Evolutionary conservation across 75 land plant species (phyloP), one percentile per base, ranked within the genome.

Genomic region (Selaginella tamariscina): DNA sequence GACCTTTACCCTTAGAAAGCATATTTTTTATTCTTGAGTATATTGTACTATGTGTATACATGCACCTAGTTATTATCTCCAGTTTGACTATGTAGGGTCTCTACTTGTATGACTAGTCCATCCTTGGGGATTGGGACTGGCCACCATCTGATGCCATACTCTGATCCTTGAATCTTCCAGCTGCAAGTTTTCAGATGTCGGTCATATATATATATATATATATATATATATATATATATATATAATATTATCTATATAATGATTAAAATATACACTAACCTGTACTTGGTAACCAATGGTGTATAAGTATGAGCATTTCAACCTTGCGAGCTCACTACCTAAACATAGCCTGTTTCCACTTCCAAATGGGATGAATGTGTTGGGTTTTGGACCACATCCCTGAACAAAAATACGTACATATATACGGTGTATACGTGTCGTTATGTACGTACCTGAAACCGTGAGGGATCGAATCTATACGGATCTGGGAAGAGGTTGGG

Each of bases 261-360:
- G n/a, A n/a, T n/a, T n/a, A n/a, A n/a, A n/a, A n/a, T n/a, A n/a
- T n/a, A n/a, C n/a, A n/a, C n/a, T n/a, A n/a, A 59, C 62, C 62
- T 59, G 62, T 59, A 59, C 8, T 2, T 59, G 8, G 27, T 59
- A 21, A 59, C 62, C 8, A 59, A n/a, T 59, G 62, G 62, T 59
- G 26, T 2, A 59, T 21, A 23, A 59, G 26, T 5, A 27, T n/a
- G 21, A 27, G 21, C 62, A 59, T 59, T 26, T 23, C 23, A 27
- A 59, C 62, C 62, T 59, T 59, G 62, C 62, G 26, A 59, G 62
- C 62, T 59, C 62, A 59, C 26, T n/a, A n/a, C 62, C 62, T 8
- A 27, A 27, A 23, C 62, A 59, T 21, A 59, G 21, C 62, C 62
- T 59, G 8, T 59, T 5, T 2, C 62, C 62, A 59, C 21, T 59